Evolutionary conservation across 495 filamentous ascomycete species (phyloP), one percentile per base, ranked within the genome.

Genomic region (Tuber brumale): DNA sequence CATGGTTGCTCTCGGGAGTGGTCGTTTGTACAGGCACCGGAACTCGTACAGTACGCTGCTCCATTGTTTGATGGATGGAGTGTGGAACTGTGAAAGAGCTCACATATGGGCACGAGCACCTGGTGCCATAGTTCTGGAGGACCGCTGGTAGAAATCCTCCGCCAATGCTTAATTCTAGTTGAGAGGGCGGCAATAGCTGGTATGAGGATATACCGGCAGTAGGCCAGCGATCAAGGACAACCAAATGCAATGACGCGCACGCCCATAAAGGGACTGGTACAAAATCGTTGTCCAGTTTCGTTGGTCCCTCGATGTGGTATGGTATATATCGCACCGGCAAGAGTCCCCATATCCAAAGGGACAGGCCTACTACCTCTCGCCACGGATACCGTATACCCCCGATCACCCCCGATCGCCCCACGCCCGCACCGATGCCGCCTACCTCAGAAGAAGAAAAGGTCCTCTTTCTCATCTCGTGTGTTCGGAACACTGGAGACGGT

Each of bases 401-500:
- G 66, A 61, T 41, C 10, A 27, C 7, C 21, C 48, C 23, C 12
- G 2, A 3, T 8, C 23, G 1, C 3, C 3, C 23, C 48, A n/a
- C 23, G 21, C 1, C 23, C 18, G n/a, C 27, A 37, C 61, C 19
- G 70, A 27, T 45, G 39, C 41, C 37, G 12, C 14, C 66, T 27
- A 43, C n/a, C 21, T 66, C 70, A 45, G 37, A 12, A 31, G 75
- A 76, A 44, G 72, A 76, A 69, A 41, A 39, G 27, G 23, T 74
- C 23, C 75, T 41, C 31, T 74, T 74, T 61, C 72, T 77, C 12
- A 57, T 71, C 31, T 27, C 70, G 9, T 73, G 70, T 70, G 39
- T 76, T 42, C 61, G 48, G 27, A 57, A 76, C 31, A 41, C 70
- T 10, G 66, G 39, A n/a, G 27, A 73, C 18, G 75, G 75, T 21